Percentiles rank a stretch among this genome's conserved stretches.
These are phyloP conservation scores for Penicillium egyptiacum DNA, from an alignment of 495 filamentous ascomycete species.

Conservation along the genomic window DNA sequence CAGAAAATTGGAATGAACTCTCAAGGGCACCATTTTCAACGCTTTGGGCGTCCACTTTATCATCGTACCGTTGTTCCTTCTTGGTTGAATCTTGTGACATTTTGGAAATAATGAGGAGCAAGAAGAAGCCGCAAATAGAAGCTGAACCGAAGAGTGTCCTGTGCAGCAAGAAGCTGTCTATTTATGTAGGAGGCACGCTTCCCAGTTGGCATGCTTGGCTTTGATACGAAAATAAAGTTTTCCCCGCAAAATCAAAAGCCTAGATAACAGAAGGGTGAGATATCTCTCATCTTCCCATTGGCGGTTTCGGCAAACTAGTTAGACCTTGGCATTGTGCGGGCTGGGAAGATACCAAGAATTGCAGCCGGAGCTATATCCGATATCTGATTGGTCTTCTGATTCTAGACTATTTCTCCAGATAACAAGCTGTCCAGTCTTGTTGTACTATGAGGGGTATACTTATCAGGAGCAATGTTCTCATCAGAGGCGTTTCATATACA, in stretches of 20 bases:
- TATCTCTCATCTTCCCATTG: conserved; percentile 13
- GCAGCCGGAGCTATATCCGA: not conserved
- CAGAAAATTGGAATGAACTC: conserved; percentile 14
- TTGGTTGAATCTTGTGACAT: conserved; percentile 2
- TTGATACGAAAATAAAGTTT: not conserved
- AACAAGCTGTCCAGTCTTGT: not conserved
- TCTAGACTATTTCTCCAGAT: conserved; percentile 10
- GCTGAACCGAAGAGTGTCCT: not conserved
- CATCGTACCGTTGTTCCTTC: not conserved
- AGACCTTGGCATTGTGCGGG: conserved; percentile 14
- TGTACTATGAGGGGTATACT: not conserved
- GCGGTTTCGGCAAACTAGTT: conserved; percentile 30
- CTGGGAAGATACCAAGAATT: not conserved
- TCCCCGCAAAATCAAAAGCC: conserved; percentile 13
- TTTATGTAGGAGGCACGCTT: conserved; percentile 7
- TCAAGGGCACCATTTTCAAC: conserved; percentile 22
- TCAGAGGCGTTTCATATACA: not conserved
- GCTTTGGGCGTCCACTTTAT: conserved; percentile 11
- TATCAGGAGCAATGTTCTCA: not conserved
- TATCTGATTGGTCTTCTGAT: not conserved
- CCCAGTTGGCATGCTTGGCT: not conserved
- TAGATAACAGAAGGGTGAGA: conserved; percentile 5
- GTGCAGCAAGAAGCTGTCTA: not conserved
- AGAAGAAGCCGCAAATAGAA: not conserved
- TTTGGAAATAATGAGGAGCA: not conserved